Evolutionary conservation across 768 basidiomycete genomes (phyloP), one percentile per base, ranked within the genome.

Genomic region (Lactarius tabidus): DNA sequence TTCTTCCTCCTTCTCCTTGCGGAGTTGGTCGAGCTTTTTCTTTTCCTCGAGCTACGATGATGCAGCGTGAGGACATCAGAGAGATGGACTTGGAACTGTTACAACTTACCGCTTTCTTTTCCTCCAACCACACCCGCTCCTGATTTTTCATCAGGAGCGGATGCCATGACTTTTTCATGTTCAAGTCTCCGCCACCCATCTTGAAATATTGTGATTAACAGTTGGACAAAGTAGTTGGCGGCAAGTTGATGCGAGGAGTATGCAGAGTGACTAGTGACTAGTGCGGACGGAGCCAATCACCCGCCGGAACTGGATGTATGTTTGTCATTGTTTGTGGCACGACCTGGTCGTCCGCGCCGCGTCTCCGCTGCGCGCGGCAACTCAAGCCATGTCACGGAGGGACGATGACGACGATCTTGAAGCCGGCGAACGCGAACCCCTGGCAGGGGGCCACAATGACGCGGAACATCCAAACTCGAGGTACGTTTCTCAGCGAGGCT

Each of bases 101-200:
- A 53, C 20, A 18, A 82, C 91, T 72, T 74, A 93, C 93, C 60
- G 95, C 94, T 74, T 92, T 90, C 85, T 96, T 95, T 78, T 99
- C 97, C 77, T 96, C 91, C 62, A 98, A 84, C 96, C 97, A 98
- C 72, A 98, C 97, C 85, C 91, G 87, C 87, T 96, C 93, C 88
- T 98, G 96, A 79, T 96, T 96, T 75, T 93, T 94, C 77, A 97
- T 77, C 78, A 96, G 91, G 83, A 95, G 88, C 84, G 95, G 95
- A 76, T 98, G 95, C 95, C 95, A 98, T 69, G 93, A 95, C 84
- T 97, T 96, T 79, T 92, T 97, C 95, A 98, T 98, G 74, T 98
- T 98, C 75, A 98, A 82, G 77, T 98, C 95, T 67, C 91, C 95
- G 65, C 95, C 95, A 86, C 95, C 95, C 95, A 98, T 98, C 72